Conservation (phyloP, 140 eudicot species). For the Bidens hawaiensis region DNA sequence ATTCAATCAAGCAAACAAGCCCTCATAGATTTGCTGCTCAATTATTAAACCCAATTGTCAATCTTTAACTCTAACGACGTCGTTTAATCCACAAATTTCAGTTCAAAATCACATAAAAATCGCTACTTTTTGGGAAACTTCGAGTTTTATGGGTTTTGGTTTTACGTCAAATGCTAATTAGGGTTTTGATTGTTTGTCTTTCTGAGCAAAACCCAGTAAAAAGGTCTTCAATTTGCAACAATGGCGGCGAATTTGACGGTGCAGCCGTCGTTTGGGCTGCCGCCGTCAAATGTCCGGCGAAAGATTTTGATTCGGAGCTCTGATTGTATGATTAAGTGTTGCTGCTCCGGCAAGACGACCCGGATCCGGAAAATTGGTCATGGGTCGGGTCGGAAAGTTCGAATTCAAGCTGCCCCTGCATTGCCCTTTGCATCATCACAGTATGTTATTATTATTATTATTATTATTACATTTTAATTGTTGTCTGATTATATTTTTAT, state of each 20-base stretch:
- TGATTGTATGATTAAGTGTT: conserved; percentile 28
- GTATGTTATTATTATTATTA: conserved; percentile 38
- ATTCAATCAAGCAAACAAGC: too few relatives aligned
- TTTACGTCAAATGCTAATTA: conserved; percentile 17
- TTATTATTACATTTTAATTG: neutral
- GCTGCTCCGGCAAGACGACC: conserved; percentile 40
- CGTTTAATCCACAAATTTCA: too few relatives aligned
- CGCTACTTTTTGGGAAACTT: neutral
- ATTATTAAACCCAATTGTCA: neutral
- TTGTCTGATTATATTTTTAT: too few relatives aligned
- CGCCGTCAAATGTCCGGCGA: conserved; percentile 31
- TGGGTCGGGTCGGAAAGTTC: conserved; percentile 31
- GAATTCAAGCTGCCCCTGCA: conserved; percentile 47
- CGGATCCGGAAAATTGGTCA: conserved; percentile 26
- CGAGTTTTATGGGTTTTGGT: neutral
- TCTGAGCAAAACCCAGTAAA: neutral
- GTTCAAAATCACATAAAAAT: neutral
- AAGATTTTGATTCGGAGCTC: conserved; percentile 19
- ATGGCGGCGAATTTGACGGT: conserved; percentile 51
- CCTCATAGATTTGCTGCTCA: too few relatives aligned
- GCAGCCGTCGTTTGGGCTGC: conserved; percentile 39
- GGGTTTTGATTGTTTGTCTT: conserved; percentile 24
- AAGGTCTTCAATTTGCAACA: neutral
- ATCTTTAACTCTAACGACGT: too few relatives aligned
- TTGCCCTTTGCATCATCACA: conserved; percentile 72